phyloP scores from a whole-genome alignment of 2,329 filamentous ascomycete genomes.

The Hypomyces rosellus region DNA sequence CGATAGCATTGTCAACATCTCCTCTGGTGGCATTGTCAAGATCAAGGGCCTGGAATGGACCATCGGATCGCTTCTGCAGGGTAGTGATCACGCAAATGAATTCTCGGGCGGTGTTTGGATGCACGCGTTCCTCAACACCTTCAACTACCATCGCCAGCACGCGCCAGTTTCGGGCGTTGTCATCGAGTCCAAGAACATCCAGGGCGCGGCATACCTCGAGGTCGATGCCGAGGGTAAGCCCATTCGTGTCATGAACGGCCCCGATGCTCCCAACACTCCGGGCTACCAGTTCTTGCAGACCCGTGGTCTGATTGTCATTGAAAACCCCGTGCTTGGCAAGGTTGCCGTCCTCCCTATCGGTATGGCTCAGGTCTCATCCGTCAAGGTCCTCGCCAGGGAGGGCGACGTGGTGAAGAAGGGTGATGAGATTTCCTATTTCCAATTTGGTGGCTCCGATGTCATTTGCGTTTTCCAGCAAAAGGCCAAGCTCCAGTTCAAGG shows the following conservation, averaged over 20 bases:
- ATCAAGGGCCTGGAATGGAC: slow-evolving; percentile 34
- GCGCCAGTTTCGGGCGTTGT: slow-evolving; percentile 33
- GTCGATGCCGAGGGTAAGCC: slow-evolving; percentile 19
- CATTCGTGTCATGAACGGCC: slow-evolving; percentile 14
- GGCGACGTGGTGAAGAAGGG: slow-evolving; percentile 30
- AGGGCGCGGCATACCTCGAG: slow-evolving; percentile 32
- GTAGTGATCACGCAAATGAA: slow-evolving; percentile 21
- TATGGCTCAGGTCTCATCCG: slow-evolving; percentile 39
- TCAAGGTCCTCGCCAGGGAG: slow-evolving; percentile 24
- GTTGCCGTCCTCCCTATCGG: slow-evolving; percentile 38
- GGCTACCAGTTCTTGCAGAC: slow-evolving; percentile 37
- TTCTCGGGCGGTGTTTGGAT: slow-evolving; percentile 36
- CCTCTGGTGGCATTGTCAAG: slow-evolving; percentile 21
- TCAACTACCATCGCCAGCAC: slow-evolving; percentile 38
- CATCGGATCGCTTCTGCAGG: slow-evolving; percentile 29
- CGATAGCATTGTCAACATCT: slow-evolving; percentile 19
- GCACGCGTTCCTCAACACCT: slow-evolving; percentile 34
- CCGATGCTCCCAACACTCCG: slow-evolving; percentile 27
- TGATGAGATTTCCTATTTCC: slow-evolving; percentile 35
- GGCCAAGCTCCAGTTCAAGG: slow-evolving; percentile 12
- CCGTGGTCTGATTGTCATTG: slow-evolving; percentile 33
- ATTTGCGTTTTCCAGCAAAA: slow-evolving; percentile 32
- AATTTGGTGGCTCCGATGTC: slow-evolving; percentile 38
- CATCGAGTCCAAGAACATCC: slow-evolving; percentile 30
- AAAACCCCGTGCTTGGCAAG: slow-evolving; percentile 27